Conservation (phyloP, 2,329 filamentous ascomycete genomes). For the Arthrobotrys iridis region DNA sequence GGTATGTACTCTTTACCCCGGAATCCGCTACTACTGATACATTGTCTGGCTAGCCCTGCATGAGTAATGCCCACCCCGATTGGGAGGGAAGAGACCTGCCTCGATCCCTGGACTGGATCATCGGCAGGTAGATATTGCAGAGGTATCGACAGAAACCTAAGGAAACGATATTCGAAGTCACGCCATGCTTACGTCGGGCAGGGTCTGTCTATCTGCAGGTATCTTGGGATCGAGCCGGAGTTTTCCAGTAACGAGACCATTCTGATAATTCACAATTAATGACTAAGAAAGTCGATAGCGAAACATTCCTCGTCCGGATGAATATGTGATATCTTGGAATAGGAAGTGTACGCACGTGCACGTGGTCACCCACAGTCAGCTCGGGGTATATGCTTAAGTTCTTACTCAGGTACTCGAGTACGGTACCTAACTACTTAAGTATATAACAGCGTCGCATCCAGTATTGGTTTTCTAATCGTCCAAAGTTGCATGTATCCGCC, state of each 20-base stretch:
- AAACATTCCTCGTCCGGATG: neutral
- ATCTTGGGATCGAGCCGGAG: neutral
- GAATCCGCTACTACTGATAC: neutral
- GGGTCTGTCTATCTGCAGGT: neutral
- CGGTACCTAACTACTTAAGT: too few relatives aligned
- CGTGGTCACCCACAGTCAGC: too few relatives aligned
- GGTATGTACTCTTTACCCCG: slow-evolving; percentile 9
- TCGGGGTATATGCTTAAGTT: too few relatives aligned
- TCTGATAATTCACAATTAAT: neutral
- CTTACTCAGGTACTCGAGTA: too few relatives aligned
- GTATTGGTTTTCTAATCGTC: too few relatives aligned
- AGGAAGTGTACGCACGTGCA: too few relatives aligned
- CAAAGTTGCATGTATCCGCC: too few relatives aligned
- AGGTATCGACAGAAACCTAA: slow-evolving; percentile 3
- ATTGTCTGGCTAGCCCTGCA: slow-evolving; percentile 31
- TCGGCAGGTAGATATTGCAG: slow-evolving; percentile 15
- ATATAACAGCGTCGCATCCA: too few relatives aligned
- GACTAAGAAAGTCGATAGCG: neutral
- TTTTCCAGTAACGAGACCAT: too few relatives aligned
- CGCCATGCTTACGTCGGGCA: slow-evolving; percentile 10
- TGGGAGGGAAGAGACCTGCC: neutral
- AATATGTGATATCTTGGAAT: slow-evolving; percentile 14
- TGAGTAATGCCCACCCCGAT: neutral
- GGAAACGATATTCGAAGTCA: slow-evolving; percentile 23
- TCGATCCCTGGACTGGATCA: slow-evolving; percentile 27